Evolutionary conservation across 441 rosid species (phyloP).

Genomic region (Manihot esculenta): DNA sequence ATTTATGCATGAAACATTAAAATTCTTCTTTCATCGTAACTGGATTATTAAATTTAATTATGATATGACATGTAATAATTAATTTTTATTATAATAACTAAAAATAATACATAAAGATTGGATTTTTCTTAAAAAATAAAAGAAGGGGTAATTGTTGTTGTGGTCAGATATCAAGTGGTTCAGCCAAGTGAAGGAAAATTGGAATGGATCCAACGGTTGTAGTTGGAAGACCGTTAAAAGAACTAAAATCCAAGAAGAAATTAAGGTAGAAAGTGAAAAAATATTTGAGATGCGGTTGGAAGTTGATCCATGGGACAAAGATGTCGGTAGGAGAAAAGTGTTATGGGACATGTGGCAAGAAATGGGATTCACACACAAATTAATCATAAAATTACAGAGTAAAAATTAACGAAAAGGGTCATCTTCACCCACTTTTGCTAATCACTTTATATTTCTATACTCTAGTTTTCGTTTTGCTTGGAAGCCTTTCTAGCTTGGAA

Average conservation of each 20-base stretch:
- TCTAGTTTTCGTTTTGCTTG: conserved; percentile 31
- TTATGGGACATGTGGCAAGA: not conserved
- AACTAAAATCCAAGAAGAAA: not conserved
- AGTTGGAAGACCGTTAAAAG: not conserved
- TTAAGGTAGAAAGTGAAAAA: not conserved
- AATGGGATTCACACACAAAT: not conserved
- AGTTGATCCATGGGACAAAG: not conserved
- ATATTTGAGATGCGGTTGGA: not conserved
- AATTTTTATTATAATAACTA: no score
- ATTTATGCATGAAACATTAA: no score
- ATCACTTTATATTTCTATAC: conserved; percentile 46
- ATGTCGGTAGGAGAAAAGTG: conserved; percentile 1
- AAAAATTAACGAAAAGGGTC: conserved; percentile 18
- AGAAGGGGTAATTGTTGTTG: no score
- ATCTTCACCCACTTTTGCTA: conserved; percentile 37
- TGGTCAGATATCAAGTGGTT: no score
- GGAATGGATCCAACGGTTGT: not conserved
- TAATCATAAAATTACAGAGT: not conserved
- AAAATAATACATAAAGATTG: no score
- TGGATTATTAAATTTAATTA: no score
- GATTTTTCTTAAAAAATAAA: no score
- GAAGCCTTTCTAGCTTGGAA: conserved; percentile 55
- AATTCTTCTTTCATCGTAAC: no score
- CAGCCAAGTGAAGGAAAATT: not conserved
- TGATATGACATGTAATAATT: no score